A percentile compares a stretch with the other conserved stretches of the same genome.
These are phyloP conservation scores for Beta vulgaris DNA, from an alignment of 148 eudicot genomes.

Conservation along the genomic window DNA sequence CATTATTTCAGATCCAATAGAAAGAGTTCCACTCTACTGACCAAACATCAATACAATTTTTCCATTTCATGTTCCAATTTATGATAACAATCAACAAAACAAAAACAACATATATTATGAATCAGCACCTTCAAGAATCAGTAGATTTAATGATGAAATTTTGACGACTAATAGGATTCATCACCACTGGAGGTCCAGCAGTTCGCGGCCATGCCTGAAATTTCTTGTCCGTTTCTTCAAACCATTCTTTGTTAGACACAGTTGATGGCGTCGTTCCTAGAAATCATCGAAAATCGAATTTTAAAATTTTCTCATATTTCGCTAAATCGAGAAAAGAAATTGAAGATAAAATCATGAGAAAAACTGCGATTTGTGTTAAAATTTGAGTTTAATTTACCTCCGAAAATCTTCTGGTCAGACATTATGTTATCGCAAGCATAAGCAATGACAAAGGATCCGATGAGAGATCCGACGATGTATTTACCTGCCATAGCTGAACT, in stretches of 20 bases:
- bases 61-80: neutral
- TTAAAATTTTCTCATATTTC: neutral
- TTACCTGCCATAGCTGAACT: slow-evolving; percentile 35
- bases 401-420: slow-evolving; percentile 41
- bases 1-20: slow-evolving; percentile 7
- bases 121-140: slow-evolving; percentile 34
- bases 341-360: neutral
- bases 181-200: slow-evolving; percentile 48
- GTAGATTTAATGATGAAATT: slow-evolving; percentile 40
- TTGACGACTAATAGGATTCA: slow-evolving; percentile 52
- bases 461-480: slow-evolving; percentile 30
- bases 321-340: neutral
- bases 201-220: slow-evolving; percentile 51
- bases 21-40: neutral
- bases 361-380: no score
- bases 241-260: slow-evolving; percentile 39
- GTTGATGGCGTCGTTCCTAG: slow-evolving; percentile 42
- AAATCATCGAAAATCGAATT: neutral
- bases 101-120: neutral
- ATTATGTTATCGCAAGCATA: slow-evolving; percentile 35
- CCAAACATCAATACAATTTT: slow-evolving; percentile 11
- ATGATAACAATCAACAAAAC: neutral
- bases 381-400: slow-evolving; percentile 29
- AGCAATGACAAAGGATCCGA: slow-evolving; percentile 32
- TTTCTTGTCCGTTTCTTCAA: slow-evolving; percentile 39